Evolutionary conservation across 1,284 basidiomycete species (phyloP).

Genomic region (Sphaerobolus stellatus): DNA sequence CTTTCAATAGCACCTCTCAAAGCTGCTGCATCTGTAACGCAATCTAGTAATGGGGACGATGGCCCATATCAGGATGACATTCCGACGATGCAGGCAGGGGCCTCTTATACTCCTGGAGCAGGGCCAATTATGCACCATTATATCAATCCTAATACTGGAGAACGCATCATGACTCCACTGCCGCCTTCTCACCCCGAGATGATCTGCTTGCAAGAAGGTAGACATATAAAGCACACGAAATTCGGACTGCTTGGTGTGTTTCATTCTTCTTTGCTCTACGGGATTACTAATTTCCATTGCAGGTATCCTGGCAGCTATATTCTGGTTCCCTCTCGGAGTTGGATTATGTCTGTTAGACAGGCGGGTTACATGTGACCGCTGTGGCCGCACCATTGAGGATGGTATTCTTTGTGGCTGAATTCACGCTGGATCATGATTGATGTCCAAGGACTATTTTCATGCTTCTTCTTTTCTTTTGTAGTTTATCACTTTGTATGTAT

Average conservation of each 20-base stretch:
- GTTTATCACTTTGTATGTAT: too few species aligned
- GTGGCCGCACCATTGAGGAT: slow-evolving; percentile 35
- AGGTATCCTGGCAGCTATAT: slow-evolving; percentile 73
- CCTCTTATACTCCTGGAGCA: background rate
- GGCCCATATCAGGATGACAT: background rate
- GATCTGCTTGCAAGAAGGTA: slow-evolving; percentile 73
- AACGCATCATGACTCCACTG: slow-evolving; percentile 50
- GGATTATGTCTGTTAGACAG: slow-evolving; percentile 72
- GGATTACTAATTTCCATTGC: slow-evolving; percentile 4
- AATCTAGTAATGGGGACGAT: background rate
- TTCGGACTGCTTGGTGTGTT: slow-evolving; percentile 67
- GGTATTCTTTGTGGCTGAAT: slow-evolving; percentile 15
- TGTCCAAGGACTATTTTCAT: too few species aligned
- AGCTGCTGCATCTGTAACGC: background rate
- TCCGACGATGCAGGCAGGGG: slow-evolving; percentile 5
- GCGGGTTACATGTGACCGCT: slow-evolving; percentile 62
- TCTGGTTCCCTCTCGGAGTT: slow-evolving; percentile 81
- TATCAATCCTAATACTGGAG: slow-evolving; percentile 46
- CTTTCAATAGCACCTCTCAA: background rate
- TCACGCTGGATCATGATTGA: too few species aligned
- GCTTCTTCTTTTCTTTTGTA: too few species aligned
- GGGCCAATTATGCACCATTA: slow-evolving; percentile 46
- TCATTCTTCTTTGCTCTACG: background rate
- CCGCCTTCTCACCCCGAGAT: slow-evolving; percentile 78
- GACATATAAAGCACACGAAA: slow-evolving; percentile 57